Evolutionary conservation across 208 protist species (phyloP).

Genomic region (Crithidia expoeki): DNA sequence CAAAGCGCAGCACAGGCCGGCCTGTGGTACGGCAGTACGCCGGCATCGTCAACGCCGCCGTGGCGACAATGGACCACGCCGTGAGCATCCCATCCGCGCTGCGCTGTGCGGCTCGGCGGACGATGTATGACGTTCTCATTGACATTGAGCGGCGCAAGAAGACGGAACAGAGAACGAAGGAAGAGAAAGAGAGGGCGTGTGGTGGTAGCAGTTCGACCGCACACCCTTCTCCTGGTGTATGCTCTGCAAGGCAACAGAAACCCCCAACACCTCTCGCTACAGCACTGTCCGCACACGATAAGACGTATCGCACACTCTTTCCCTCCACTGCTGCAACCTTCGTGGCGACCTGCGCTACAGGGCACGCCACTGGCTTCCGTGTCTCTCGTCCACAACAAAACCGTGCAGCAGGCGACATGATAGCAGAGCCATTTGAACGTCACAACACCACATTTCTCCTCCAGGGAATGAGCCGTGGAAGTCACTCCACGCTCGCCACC

Average conservation of each 20-base stretch:
- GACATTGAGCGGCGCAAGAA: conserved; percentile 15
- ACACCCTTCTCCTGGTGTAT: too few relatives aligned
- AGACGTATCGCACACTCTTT: conserved; percentile 27
- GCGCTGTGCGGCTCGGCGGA: conserved; percentile 58
- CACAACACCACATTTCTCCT: background rate
- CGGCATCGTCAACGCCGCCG: conserved; percentile 18
- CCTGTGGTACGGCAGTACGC: background rate
- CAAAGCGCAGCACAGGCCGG: background rate
- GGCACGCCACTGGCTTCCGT: background rate
- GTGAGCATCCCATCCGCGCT: conserved; percentile 63
- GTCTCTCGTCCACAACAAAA: background rate
- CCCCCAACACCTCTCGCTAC: background rate
- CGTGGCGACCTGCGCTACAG: background rate
- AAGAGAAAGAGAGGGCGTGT: background rate
- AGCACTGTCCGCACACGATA: conserved; percentile 9
- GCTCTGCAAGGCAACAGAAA: too few relatives aligned
- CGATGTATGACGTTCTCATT: conserved; percentile 73
- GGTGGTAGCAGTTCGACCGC: too few relatives aligned
- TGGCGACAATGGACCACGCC: conserved; percentile 62
- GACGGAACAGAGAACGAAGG: background rate
- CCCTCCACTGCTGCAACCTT: background rate
- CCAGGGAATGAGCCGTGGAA: background rate
- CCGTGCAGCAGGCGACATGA: background rate
- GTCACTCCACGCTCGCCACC: conserved; percentile 3
- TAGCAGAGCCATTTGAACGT: background rate